These are phyloP conservation scores for Clonostachys rhizophaga DNA, from an alignment of 2,329 filamentous ascomycete species.

Conservation along the genomic window DNA sequence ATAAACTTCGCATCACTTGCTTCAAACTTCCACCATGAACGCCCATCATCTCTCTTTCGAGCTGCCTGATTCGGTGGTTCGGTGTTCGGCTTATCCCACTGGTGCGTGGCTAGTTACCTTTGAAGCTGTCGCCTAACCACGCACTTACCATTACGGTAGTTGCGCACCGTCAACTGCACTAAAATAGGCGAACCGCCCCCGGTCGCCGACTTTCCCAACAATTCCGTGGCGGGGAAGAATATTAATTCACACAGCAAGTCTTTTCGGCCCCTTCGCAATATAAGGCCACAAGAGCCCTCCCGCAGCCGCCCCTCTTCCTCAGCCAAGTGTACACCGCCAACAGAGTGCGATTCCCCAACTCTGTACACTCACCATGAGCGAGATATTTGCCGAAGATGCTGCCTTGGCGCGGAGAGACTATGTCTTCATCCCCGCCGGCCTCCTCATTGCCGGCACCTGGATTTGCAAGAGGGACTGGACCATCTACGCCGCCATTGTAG, in stretches of 20 bases:
- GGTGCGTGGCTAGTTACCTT: too few species aligned
- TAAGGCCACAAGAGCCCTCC: neutral
- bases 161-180: too few species aligned
- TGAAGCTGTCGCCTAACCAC: too few species aligned
- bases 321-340: neutral
- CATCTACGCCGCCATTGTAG: conserved; percentile 64
- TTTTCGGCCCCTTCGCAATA: neutral
- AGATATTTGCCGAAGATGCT: conserved; percentile 5
- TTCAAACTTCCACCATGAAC: too few species aligned
- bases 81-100: too few species aligned
- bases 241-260: neutral
- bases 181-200: neutral
- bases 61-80: too few species aligned
- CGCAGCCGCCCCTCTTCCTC: neutral
- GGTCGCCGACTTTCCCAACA: neutral
- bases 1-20: too few species aligned
- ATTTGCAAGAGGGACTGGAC: conserved; percentile 78
- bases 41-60: too few species aligned
- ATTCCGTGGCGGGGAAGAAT: neutral
- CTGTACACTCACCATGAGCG: neutral
- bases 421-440: conserved; percentile 77
- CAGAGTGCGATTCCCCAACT: neutral
- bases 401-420: conserved; percentile 42
- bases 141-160: too few species aligned
- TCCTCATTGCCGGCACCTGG: conserved; percentile 70